These are phyloP conservation scores for Boletus rex-veris DNA, from an alignment of 768 basidiomycete genomes.

Conservation along the genomic window DNA sequence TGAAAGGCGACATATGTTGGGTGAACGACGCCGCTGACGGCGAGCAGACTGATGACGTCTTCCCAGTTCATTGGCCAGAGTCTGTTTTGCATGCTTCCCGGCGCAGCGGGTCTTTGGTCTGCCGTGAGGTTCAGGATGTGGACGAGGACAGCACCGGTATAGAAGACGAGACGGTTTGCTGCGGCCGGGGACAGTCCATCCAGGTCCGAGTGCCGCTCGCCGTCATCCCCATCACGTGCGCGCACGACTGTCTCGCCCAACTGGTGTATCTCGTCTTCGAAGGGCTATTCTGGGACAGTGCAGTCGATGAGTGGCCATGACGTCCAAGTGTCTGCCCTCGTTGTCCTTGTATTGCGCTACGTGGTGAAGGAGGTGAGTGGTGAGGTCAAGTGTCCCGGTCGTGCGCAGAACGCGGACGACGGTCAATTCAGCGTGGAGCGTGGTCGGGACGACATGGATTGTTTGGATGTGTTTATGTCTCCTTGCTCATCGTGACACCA, in stretches of 20 bases:
- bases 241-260: constrained; percentile 41
- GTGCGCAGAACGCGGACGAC: constrained; percentile 66
- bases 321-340: constrained; percentile 56
- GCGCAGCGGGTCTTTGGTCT: constrained; percentile 50
- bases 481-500: constrained; percentile 13
- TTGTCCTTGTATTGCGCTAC: constrained; percentile 13
- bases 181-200: constrained; percentile 26
- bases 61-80: constrained; percentile 62
- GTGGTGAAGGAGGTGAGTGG: constrained; percentile 43
- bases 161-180: constrained; percentile 38
- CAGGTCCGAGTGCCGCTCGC: constrained; percentile 28
- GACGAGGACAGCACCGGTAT: constrained; percentile 45
- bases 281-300: constrained; percentile 61
- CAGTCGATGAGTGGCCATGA: constrained; percentile 77
- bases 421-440: constrained; percentile 59
- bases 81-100: constrained; percentile 63
- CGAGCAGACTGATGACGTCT: constrained; percentile 51
- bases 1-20: constrained; percentile 19
- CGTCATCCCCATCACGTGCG: constrained; percentile 11
- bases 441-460: constrained; percentile 41
- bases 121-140: constrained; percentile 53
- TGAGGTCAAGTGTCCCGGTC: constrained; percentile 53
- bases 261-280: constrained; percentile 63
- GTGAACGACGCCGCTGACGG: constrained; percentile 37
- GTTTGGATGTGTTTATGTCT: constrained; percentile 7